Base-by-base conservation (phyloP, 768 basidiomycete genomes). In the Dictyophora rubrovolvata region DNA sequence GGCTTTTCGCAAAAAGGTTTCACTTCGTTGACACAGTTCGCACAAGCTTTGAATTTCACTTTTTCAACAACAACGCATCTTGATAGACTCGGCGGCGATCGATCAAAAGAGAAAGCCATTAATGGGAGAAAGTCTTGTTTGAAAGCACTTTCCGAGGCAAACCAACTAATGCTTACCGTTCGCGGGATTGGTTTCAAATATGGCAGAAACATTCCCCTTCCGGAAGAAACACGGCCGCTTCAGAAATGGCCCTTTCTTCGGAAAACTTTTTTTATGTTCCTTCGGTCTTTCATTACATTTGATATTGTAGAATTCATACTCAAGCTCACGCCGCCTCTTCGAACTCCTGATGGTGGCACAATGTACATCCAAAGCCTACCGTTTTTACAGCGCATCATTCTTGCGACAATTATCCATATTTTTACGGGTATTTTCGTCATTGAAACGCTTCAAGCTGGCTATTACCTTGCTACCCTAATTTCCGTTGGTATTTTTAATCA, bases 401-500 rank as follows among this genome's bases (percentile, higher is more conserved):
- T 74, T 48, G 79, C 83, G 1, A 72, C 70, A 21, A 34, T 73
- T 47, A 68, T 84, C 42, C 73, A 78, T 35, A 51, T 74, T 48
- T 63, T 77, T 22, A 65, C 74, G 9, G 78, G 82, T n/a, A 59
- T 75, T 59, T 56, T 69, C 35, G 66, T 83, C 54, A 79, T 81
- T 66, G 51, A 70, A 37, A 65, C 73, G 58, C 72, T 88, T 53
- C 71, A 81, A 53, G 55, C 67, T 7, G 64, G 68, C 7, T 79
- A 83, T 63, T 67, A 77, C 37, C 7, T 77, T 33, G 48, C 68
- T 50, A 74, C 81, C 2, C 34, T 81, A 14, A 46, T 80, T 42
- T 77, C 74, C 34, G 69, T 81, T 33, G 51, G 74, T 37, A 53
- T 83, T 28, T 74, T 85, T 50, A 64, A 66, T 22, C 82, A 85